Evolutionary conservation across 768 basidiomycete genomes (phyloP).

Genomic region (Tubosaeta brunneosetosa): DNA sequence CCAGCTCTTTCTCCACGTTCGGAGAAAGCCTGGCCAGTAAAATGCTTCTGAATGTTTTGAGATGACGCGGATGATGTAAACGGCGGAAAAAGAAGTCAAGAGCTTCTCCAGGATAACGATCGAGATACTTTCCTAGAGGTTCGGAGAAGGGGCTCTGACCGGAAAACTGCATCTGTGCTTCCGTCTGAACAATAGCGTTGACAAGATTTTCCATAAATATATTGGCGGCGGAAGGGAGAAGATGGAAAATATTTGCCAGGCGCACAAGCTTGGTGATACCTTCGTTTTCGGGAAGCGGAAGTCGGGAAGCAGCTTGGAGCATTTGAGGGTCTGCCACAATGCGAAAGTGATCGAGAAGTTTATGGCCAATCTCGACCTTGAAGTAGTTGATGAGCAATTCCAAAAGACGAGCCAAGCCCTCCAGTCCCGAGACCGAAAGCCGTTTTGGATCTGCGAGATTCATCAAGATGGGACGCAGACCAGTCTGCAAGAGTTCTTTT

Average conservation of each 20-base stretch:
- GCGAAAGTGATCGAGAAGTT: constrained; percentile 93
- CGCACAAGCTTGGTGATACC: constrained; percentile 90
- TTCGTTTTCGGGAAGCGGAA: constrained; percentile 82
- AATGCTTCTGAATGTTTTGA: constrained; percentile 81
- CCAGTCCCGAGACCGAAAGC: constrained; percentile 84
- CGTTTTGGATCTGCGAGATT: constrained; percentile 96
- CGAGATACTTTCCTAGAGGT: constrained; percentile 84
- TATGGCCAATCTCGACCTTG: constrained; percentile 98
- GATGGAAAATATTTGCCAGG: constrained; percentile 96
- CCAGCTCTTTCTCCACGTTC: constrained; percentile 63
- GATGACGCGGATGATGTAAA: constrained; percentile 70
- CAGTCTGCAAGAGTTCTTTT: constrained; percentile 91
- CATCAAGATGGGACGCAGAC: constrained; percentile 93
- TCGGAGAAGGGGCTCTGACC: constrained; percentile 88
- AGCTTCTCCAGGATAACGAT: constrained; percentile 84
- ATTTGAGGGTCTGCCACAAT: constrained; percentile 87
- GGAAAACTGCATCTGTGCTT: constrained; percentile 87
- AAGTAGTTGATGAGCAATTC: constrained; percentile 97
- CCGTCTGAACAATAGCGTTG: constrained; percentile 85
- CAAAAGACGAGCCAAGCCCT: constrained; percentile 89
- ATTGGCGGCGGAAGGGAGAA: constrained; percentile 89
- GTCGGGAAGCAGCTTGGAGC: constrained; percentile 71
- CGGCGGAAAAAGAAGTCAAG: constrained; percentile 80
- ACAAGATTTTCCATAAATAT: constrained; percentile 88
- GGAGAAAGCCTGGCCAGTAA: constrained; percentile 77